Base-by-base conservation (phyloP, 2,329 filamentous ascomycete species). In the Colletotrichum sp. region DNA sequence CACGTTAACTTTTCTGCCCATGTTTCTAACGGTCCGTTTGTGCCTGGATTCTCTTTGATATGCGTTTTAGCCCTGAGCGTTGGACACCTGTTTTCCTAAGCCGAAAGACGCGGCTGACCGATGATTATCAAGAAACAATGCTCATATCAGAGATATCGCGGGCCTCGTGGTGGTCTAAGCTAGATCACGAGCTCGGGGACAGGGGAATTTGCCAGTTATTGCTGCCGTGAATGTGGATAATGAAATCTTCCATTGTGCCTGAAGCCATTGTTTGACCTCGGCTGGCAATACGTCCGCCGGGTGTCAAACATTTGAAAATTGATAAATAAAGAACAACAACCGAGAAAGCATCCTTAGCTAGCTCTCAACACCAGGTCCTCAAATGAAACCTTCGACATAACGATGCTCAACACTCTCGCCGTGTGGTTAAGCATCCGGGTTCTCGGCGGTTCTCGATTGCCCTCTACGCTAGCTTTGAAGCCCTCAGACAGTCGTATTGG, bases 1-100 rank as follows among this genome's bases (percentile, higher is more conserved):
- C 61, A 8, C 61, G 61, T 28, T 39, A 39, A 32, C 36, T 43
- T 64, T 64, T 30, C 58, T 64, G 61, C 61, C 61, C 61, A 39
- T 64, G 34, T 64, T 64, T 28, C 61, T 8, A 27, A 27, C 18
- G 16, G 13, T 27, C 25, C 25, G 12, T 25, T 32, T 15, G 61
- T 16, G 15, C 25, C 32, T 30, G 32, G 43, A 22, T 52, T n/a
- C 12, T 52, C 43, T 52, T 34, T 52, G 43, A 52, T n/a, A 1
- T 52, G 10, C 43, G 10, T 52, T 52, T 52, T 22, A 52, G 43
- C n/a, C 43, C 1, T 0, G 43, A 13, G 43, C 43, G n/a, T 25
- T 13, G n/a, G 25, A 58, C 55, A 58, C 25, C 8, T 25, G 55
- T 58, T 58, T 28, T 27, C 18, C 25, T 58, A 16, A 28, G 55